A percentile compares a stretch with the other conserved stretches of the same genome.
phyloP scores from a whole-genome alignment of 1,284 basidiomycete species.

The Ceratorhiza oryzae-sativae region DNA sequence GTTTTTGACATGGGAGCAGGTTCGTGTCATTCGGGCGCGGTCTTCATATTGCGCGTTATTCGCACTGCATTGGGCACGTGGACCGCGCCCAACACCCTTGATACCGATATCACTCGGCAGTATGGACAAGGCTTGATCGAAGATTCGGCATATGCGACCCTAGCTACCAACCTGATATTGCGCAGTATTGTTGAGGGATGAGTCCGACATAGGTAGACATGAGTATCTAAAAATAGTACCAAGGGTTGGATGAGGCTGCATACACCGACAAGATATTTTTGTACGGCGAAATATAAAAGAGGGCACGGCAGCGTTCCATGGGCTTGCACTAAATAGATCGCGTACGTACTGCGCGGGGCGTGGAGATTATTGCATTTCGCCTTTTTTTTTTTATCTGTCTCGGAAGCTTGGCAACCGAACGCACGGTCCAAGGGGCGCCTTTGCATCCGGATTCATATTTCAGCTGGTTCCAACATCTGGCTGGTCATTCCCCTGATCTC shows the following conservation, averaged over 20 bases:
- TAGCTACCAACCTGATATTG: background rate
- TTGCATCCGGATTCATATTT: constrained; percentile 29
- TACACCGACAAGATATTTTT: background rate
- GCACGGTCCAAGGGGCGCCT: constrained; percentile 35
- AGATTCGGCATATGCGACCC: constrained; percentile 6
- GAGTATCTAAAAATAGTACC: background rate
- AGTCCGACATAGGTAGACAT: background rate
- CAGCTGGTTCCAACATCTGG: constrained; percentile 1
- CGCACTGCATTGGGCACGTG: too few species aligned
- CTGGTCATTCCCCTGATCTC: background rate
- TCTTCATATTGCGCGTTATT: too few species aligned
- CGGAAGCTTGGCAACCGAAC: constrained; percentile 18
- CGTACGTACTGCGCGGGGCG: background rate
- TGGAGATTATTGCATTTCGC: background rate
- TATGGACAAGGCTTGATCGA: background rate
- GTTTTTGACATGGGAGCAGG: too few species aligned
- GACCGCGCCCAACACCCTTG: too few species aligned
- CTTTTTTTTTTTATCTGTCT: background rate
- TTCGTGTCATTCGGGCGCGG: too few species aligned
- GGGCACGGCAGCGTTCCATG: too few species aligned
- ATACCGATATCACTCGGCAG: background rate
- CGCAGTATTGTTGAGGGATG: background rate
- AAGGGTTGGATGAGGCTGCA: background rate
- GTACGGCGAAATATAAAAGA: background rate
- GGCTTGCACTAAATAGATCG: too few species aligned